Base-by-base conservation (phyloP, 225 moss, liverwort and hornwort species). In the Neckera pumila region DNA sequence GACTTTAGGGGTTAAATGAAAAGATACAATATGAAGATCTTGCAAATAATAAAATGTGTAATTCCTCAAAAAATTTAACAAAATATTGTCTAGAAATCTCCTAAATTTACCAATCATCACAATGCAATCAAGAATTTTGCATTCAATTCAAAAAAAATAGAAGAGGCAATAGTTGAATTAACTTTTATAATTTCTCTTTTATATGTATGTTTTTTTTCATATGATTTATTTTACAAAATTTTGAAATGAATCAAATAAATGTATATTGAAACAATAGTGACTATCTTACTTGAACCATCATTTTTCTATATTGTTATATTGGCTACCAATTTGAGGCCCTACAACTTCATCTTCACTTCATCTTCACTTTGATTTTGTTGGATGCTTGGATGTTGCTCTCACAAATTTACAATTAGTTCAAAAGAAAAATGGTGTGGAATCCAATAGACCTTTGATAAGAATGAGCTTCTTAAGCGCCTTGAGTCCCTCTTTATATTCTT, bases 101-200 rank as follows among this genome's bases (percentile, higher is more conserved):
- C 2, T 1, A 49, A 75, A 33, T 73, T 6, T 11, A 10, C 18
- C 6, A 45, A 45, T 45, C 73, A 73, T 75, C 2, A 3, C 20
- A 33, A 31, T 33, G 10, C 75, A 75, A 75, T 47, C 19, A 12
- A 49, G 1, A 11, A 2, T 20, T 49, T 33, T 49, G 20, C 4
- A 18, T 49, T 31, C 0, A 30, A 73, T 10, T 3, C 9, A 10
- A 16, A 53, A 56, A 56, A 56, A 18, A 7, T 6, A 47, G 11
- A 47, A 0, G 11, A 74, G 0, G 1, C 13, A 51, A 54, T 28
- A 11, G 3, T 58, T 40, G 40, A 27, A 14, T 25, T 3, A 10
- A 16, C 12, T 58, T 17, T 17, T 75, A 19, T 8, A 51, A 49
- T 51, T 7, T 19, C 3, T 75, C 7, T 33, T 49, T 21, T 51